phyloP scores from a whole-genome alignment of 164 flowering plant genomes.

The Akebia trifoliata region DNA sequence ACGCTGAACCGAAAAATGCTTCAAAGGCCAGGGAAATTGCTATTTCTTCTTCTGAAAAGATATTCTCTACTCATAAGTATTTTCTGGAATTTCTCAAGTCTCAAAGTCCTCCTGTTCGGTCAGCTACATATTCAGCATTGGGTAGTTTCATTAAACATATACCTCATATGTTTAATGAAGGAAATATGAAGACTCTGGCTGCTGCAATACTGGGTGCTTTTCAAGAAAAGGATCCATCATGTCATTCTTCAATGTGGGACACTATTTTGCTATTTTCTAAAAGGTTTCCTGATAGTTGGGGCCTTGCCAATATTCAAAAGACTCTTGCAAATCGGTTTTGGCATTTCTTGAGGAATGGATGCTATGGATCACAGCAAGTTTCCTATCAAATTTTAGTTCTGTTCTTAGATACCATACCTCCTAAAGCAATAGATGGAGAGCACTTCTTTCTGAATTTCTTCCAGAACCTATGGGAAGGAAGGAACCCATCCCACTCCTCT shows the following conservation, averaged over 20 bases:
- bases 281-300: conserved; percentile 77
- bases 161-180: conserved; percentile 60
- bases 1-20: conserved; percentile 55
- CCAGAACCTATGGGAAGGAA: conserved; percentile 80
- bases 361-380: conserved; percentile 85
- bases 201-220: conserved; percentile 72
- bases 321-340: conserved; percentile 54
- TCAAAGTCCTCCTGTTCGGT: conserved; percentile 53
- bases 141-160: conserved; percentile 66
- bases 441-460: conserved; percentile 64
- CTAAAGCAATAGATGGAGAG: conserved; percentile 45
- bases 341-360: conserved; percentile 82
- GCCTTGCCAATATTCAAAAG: conserved; percentile 51
- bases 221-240: conserved; percentile 81
- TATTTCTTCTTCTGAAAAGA: conserved; percentile 51
- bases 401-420: conserved; percentile 61
- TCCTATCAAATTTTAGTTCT: conserved; percentile 71
- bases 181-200: conserved; percentile 53
- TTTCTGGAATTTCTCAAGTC: conserved; percentile 74
- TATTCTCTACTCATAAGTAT: conserved; percentile 54
- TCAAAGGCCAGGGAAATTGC: conserved; percentile 61
- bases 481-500: conserved; percentile 37
- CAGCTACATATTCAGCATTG: conserved; percentile 69
- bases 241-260: conserved; percentile 95
- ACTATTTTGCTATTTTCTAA: conserved; percentile 55